phyloP scores from a whole-genome alignment of 1,284 basidiomycete species.

The Pseudozyma hubeiensis region DNA sequence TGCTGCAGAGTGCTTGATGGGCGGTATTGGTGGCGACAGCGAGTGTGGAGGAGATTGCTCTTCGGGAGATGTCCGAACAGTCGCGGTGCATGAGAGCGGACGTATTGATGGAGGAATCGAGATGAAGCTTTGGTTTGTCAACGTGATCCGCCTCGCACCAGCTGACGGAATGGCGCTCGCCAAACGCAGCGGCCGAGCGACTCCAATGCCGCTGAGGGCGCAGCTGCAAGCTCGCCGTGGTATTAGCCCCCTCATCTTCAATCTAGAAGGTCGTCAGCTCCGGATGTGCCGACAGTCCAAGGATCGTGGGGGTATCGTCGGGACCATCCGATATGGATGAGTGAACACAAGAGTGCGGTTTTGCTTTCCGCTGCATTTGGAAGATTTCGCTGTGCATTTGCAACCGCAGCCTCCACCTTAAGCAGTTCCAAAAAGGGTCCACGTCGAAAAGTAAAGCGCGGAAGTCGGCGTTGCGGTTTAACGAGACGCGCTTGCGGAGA shows the following conservation, averaged over 20 bases:
- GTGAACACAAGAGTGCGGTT: not conserved
- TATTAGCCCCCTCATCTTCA: not conserved
- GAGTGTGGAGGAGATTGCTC: not conserved
- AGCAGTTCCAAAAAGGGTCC: not conserved
- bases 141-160: not conserved
- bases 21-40: not conserved
- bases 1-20: not conserved
- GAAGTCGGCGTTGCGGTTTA: constrained; percentile 15
- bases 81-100: not conserved
- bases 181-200: not conserved
- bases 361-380: not conserved
- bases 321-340: constrained; percentile 5
- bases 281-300: not conserved
- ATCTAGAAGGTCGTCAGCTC: not conserved
- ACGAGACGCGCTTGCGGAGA: constrained; percentile 16
- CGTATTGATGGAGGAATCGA: constrained; percentile 8
- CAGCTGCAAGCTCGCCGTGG: not conserved
- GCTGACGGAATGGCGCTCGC: not conserved
- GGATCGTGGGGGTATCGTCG: not conserved
- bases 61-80: not conserved
- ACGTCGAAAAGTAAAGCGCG: constrained; percentile 11
- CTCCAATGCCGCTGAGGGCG: not conserved
- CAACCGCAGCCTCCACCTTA: constrained; percentile 12
- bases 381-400: not conserved
- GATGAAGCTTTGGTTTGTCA: not conserved